phyloP scores from a whole-genome alignment of 2,329 filamentous ascomycete species.

The Periconia digitata region DNA sequence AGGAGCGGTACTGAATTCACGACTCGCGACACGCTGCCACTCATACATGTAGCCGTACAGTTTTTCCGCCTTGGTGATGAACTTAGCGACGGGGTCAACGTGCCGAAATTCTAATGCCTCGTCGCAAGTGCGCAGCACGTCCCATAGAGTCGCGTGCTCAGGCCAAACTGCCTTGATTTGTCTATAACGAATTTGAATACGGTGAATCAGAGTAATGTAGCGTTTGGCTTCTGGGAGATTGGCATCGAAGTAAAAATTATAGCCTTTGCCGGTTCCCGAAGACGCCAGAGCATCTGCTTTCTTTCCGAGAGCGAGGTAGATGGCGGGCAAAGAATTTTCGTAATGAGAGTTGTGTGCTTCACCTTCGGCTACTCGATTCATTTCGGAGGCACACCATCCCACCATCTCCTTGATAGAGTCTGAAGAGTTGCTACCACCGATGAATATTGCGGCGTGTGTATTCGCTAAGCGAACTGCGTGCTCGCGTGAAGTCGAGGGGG shows the following conservation, averaged over 20 bases:
- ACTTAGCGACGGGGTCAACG: slow-evolving; percentile 80
- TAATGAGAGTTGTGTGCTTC: slow-evolving; percentile 25
- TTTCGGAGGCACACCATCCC: slow-evolving; percentile 32
- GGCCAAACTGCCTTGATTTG: slow-evolving; percentile 66
- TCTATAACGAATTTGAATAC: slow-evolving; percentile 71
- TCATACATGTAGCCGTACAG: slow-evolving; percentile 84
- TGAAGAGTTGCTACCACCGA: slow-evolving; percentile 17
- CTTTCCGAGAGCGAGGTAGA: slow-evolving; percentile 67
- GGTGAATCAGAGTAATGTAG: slow-evolving; percentile 68
- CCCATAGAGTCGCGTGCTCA: slow-evolving; percentile 76
- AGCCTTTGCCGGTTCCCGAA: slow-evolving; percentile 45
- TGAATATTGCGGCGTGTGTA: slow-evolving; percentile 37
- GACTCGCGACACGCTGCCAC: slow-evolving; percentile 92
- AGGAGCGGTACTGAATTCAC: slow-evolving; percentile 67
- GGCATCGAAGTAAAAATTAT: slow-evolving; percentile 87
- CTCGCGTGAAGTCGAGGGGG: slow-evolving; percentile 30
- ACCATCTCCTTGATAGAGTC: slow-evolving; percentile 30
- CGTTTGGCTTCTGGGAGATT: slow-evolving; percentile 76
- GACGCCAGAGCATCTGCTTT: slow-evolving; percentile 49
- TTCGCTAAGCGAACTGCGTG: slow-evolving; percentile 37
- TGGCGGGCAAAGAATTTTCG: slow-evolving; percentile 63
- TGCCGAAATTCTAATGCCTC: slow-evolving; percentile 75
- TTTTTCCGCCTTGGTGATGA: slow-evolving; percentile 84
- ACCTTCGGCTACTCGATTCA: slow-evolving; percentile 29
- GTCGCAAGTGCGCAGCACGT: slow-evolving; percentile 75